Conservation (phyloP, 768 basidiomycete genomes). For the Rossbeevera mucosa region DNA sequence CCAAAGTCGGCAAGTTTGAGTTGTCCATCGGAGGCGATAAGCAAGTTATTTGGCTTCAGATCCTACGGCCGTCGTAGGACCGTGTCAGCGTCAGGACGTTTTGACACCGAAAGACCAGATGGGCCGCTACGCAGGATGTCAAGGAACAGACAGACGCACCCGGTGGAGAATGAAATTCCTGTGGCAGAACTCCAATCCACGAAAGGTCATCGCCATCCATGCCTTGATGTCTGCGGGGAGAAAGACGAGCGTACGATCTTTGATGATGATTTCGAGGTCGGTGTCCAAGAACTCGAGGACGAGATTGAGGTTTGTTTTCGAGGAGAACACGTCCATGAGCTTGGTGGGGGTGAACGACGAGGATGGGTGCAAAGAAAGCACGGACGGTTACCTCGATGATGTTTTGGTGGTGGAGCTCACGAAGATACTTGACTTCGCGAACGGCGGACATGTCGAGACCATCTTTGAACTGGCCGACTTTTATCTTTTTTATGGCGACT, state of each 20-base stretch:
- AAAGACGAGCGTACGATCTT: slow-evolving; percentile 88
- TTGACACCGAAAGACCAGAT: slow-evolving; percentile 1
- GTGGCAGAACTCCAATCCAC: slow-evolving; percentile 98
- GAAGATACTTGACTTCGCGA: slow-evolving; percentile 94
- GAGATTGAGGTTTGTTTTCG: slow-evolving; percentile 93
- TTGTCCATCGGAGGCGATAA: slow-evolving; percentile 84
- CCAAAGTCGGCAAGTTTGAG: slow-evolving; percentile 99
- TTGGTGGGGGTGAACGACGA: slow-evolving; percentile 27
- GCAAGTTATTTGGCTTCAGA: slow-evolving; percentile 96
- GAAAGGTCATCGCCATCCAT: slow-evolving; percentile 98
- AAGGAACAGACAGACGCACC: slow-evolving; percentile 41
- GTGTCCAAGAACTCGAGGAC: slow-evolving; percentile 96
- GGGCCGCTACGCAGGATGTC: slow-evolving; percentile 10
- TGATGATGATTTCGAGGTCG: slow-evolving; percentile 95
- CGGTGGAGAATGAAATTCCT: slow-evolving; percentile 91
- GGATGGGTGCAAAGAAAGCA: neutral
- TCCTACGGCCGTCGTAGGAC: slow-evolving; percentile 51
- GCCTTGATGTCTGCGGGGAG: slow-evolving; percentile 94
- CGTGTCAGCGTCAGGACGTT: slow-evolving; percentile 11
- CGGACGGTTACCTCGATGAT: slow-evolving; percentile 72
- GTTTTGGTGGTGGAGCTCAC: slow-evolving; percentile 91
- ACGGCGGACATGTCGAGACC: slow-evolving; percentile 99
- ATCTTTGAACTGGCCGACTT: slow-evolving; percentile 94
- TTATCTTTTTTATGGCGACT: slow-evolving; percentile 98
- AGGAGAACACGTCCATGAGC: slow-evolving; percentile 96